Evolutionary conservation across 208 protist genomes (phyloP), one percentile per base, ranked within the genome.

Genomic region (Kentomonas sorsogonicus): DNA sequence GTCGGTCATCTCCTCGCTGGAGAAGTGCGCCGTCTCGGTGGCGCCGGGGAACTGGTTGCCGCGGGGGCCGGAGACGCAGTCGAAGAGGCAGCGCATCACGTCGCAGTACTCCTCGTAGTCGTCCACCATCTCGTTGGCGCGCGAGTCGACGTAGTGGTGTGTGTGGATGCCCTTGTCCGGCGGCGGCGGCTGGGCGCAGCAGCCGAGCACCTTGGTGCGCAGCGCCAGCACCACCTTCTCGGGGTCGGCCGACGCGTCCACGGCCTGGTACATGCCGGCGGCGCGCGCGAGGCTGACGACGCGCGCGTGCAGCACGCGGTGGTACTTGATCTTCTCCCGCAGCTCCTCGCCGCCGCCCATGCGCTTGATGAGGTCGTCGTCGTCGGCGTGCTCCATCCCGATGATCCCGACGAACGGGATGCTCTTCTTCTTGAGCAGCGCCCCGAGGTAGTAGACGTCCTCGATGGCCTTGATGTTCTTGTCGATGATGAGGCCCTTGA

Each of bases 381-480:
- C 82, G 38, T 81, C 66, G 4, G 77, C 69, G 31, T 58, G 69
- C 51, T 90, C 86, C 74, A 93, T 72, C 10, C 86, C 86, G 3
- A 93, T 65, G 50, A 93, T 83, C 23, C 86, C 86, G 22, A 89
- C 81, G 70, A 93, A 89, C 13, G 79, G 77, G 41, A 93, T 86
- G 36, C 66, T 66, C 65, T 83, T 82, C 13, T 72, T 66, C 41
- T 74, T 69, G 23, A 93, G 83, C 36, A 93, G 72, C n/a, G 74
- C 74, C 39, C 62, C 80, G 13, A 93, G 69, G 59, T 90, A 93
- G 59, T 83, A 90, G 9, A 93, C 58, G 43, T 93, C 86, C 61
- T 93, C 86, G 44, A 89, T 83, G 30, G 77, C 74, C 54, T 87
- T 88, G 63, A 79, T 84, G 69, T 93, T 90, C 61, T 93, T 93